Evolutionary conservation across 208 protist genomes (phyloP), one percentile per base, ranked within the genome.

Genomic region (Leishmania braziliensis): DNA sequence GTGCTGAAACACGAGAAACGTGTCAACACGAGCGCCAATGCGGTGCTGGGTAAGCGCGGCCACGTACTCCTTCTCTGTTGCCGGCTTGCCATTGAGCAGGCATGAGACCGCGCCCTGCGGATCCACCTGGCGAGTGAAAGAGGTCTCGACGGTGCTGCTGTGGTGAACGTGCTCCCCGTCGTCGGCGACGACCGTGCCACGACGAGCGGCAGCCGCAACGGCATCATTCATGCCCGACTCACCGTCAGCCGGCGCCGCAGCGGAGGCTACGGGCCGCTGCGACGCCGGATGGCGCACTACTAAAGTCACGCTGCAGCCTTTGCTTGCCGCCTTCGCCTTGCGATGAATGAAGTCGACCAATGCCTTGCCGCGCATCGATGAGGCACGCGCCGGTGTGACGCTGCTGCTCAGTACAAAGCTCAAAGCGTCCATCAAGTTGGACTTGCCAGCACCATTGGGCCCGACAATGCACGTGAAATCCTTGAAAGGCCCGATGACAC

Each of bases 361-460:
- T 16, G 88, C 70, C 39, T 83, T 91, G 33, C 94, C 90, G 48
- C 99, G 96, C 60, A 99, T 86, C 56, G 82, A 79, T 8, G 84
- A 81, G 5, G 78, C 73, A 33, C 91, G 82, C 20, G 82, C 26
- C 50, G 69, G 43, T 36, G 79, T 80, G 51, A 92, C 81, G 65
- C 91, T 88, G 50, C 90, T 86, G 65, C 98, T 98, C n/a, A 99
- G 83, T 20, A 99, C 99, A 85, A 99, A 99, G 71, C 91, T 94
- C 26, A 99, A 91, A 16, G 99, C 99, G 84, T 99, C 99, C 98
- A 99, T 99, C n/a, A 99, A 66, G 88, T 99, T 99, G 14, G 95
- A 99, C 86, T 99, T 99, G 74, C 99, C 99, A 20, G 93, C 85
- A 60, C 99, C 99, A 91, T 99, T 99, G 36, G 99, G 99, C 0